Conservation (phyloP, 257 asterid genomes). For the Solanum megistacrolobum region DNA sequence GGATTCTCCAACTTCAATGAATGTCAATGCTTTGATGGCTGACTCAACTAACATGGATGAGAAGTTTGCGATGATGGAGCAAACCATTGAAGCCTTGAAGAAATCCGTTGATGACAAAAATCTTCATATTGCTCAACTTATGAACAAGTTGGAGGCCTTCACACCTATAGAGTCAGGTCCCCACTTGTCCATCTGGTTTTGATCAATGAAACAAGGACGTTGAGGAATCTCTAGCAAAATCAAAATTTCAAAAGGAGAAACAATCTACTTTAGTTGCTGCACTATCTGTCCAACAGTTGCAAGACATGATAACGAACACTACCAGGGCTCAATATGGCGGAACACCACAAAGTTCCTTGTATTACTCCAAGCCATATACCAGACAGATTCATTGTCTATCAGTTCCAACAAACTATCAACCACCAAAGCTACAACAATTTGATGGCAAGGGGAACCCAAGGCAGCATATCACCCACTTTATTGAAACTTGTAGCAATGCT, state of each 20-base stretch:
- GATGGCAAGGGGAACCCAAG: not conserved
- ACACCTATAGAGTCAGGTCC: not conserved
- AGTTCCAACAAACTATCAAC: not conserved
- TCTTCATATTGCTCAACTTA: not conserved
- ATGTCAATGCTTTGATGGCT: not conserved
- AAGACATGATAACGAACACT: not conserved
- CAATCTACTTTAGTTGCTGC: not conserved
- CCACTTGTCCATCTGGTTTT: not conserved
- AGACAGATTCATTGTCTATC: not conserved
- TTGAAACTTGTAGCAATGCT: not conserved
- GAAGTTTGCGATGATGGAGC: not conserved
- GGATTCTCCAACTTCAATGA: too few species aligned
- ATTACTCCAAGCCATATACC: not conserved
- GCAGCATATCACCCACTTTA: not conserved
- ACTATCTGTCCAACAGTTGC: not conserved
- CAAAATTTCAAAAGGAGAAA: not conserved
- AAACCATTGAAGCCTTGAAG: not conserved
- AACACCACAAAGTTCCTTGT: not conserved
- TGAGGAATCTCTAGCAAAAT: not conserved
- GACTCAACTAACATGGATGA: not conserved
- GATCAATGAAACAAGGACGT: not conserved
- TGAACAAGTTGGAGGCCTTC: not conserved
- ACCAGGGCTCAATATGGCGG: not conserved
- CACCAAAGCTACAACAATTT: not conserved
- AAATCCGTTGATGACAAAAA: not conserved